These are phyloP conservation scores for Cyclotella sp. DNA, from an alignment of 108 stramenopile genomes.

Conservation along the genomic window DNA sequence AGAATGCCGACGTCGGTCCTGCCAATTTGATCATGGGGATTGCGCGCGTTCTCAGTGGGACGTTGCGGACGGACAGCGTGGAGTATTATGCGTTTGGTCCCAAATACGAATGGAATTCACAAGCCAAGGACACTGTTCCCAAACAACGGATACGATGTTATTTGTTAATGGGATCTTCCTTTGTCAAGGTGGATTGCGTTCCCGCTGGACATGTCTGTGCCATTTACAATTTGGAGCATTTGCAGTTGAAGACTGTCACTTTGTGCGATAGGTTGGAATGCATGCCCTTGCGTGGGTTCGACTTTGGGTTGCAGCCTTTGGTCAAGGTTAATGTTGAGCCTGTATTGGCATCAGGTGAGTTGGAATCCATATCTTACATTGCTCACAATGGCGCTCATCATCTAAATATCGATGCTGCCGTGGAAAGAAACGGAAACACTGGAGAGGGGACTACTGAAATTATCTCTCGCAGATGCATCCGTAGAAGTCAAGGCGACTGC, in stretches of 20 bases:
- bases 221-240: constrained; percentile 80
- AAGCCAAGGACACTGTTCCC: not conserved
- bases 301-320: constrained; percentile 75
- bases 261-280: constrained; percentile 64
- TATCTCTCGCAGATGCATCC: constrained; percentile 84
- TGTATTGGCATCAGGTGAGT: constrained; percentile 58
- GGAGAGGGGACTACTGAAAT: constrained; percentile 76
- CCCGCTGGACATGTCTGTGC: constrained; percentile 92
- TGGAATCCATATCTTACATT: not conserved
- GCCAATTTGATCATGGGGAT: constrained; percentile 76
- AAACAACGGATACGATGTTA: constrained; percentile 70
- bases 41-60: constrained; percentile 80
- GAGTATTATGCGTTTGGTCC: constrained; percentile 81
- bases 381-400: too few relatives aligned
- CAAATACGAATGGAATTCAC: constrained; percentile 53
- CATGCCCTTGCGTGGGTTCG: constrained; percentile 80
- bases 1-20: constrained; percentile 26
- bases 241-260: constrained; percentile 84
- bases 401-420: not conserved
- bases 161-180: constrained; percentile 89
- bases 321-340: constrained; percentile 92
- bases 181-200: constrained; percentile 77
- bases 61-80: constrained; percentile 61
- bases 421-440: constrained; percentile 62
- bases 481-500: constrained; percentile 87